phyloP scores from a whole-genome alignment of 495 filamentous ascomycete species.

The Lentithecium fluviatile region DNA sequence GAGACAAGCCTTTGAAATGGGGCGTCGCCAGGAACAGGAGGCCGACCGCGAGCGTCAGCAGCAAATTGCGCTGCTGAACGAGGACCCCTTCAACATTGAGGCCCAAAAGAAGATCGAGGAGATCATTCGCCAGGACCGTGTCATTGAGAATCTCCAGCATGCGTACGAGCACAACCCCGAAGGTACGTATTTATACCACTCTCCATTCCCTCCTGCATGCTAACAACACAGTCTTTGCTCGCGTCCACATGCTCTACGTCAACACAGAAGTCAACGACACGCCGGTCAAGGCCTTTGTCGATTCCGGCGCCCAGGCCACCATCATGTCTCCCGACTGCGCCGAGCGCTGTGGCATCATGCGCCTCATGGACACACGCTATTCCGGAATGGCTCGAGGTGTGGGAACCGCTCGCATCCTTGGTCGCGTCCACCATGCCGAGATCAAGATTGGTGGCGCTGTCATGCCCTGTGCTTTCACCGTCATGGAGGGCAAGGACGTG shows the following conservation, averaged over 20 bases:
- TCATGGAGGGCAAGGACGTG: conserved; percentile 99
- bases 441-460: conserved; percentile 88
- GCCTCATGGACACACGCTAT: conserved; percentile 89
- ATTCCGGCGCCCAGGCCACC: conserved; percentile 95
- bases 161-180: conserved; percentile 96
- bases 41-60: conserved; percentile 71
- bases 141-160: conserved; percentile 91
- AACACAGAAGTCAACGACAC: conserved; percentile 91
- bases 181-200: conserved; percentile 55
- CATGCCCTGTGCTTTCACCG: conserved; percentile 94
- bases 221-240: conserved; percentile 73
- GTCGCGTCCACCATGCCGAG: conserved; percentile 88
- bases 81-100: conserved; percentile 87
- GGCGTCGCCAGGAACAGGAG: conserved; percentile 66
- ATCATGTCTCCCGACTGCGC: conserved; percentile 97
- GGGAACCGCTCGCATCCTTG: conserved; percentile 89
- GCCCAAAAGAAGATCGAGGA: conserved; percentile 93
- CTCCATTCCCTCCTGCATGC: not conserved
- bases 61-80: conserved; percentile 77
- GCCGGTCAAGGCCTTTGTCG: conserved; percentile 93
- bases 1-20: conserved; percentile 61
- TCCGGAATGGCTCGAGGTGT: conserved; percentile 89
- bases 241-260: conserved; percentile 94
- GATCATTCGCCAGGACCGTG: conserved; percentile 88
- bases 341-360: conserved; percentile 91